Percentiles rank a stretch among this genome's conserved stretches.
Conservation (phyloP, 2,329 filamentous ascomycete species). For the Penicillium sp. region DNA sequence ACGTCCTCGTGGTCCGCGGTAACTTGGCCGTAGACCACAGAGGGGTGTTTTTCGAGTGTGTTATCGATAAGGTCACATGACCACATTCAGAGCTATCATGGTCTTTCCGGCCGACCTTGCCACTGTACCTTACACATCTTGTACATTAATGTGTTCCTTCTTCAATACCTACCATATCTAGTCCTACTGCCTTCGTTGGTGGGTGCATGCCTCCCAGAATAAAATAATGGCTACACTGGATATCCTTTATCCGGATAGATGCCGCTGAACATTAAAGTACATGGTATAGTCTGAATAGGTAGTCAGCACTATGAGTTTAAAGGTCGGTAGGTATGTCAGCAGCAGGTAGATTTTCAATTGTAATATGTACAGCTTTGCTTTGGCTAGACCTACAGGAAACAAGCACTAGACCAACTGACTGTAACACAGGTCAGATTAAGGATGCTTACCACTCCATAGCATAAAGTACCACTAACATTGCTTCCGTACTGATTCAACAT, state of each 20-base stretch:
- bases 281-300: not conserved
- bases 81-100: not conserved
- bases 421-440: constrained; percentile 11
- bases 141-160: not conserved
- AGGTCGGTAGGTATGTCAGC: not conserved
- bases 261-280: not conserved
- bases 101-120: not conserved
- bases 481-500: not conserved
- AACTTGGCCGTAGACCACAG: constrained; percentile 6
- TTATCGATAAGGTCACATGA: constrained; percentile 31
- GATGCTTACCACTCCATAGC: not conserved
- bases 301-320: too few relatives aligned
- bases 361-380: constrained; percentile 7
- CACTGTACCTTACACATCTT: not conserved
- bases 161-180: not conserved
- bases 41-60: constrained; percentile 23
- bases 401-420: constrained; percentile 13
- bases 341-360: constrained; percentile 10
- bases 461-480: not conserved
- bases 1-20: constrained; percentile 20
- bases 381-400: constrained; percentile 10
- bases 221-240: not conserved
- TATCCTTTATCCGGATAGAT: not conserved
- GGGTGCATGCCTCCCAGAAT: not conserved
- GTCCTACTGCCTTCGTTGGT: not conserved